Percentiles rank a stretch among this genome's conserved stretches.
phyloP scores from a whole-genome alignment of 2,329 filamentous ascomycete species.

The Lithohypha guttulata region DNA sequence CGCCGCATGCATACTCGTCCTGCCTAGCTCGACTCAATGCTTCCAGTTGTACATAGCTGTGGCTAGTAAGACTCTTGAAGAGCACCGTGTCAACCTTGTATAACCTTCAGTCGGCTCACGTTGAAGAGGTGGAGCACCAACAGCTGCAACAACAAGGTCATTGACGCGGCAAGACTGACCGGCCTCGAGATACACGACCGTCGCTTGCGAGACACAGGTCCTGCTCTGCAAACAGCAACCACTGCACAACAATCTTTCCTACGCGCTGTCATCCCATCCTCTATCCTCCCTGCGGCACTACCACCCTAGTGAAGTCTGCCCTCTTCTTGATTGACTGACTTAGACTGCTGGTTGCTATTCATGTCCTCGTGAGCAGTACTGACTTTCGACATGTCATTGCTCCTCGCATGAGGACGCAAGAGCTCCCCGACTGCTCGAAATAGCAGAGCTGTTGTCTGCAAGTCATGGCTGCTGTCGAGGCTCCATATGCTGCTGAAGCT shows the following conservation, averaged over 20 bases:
- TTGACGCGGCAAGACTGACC: too few species aligned
- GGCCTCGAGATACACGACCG: too few species aligned
- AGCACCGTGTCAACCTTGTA: conserved; percentile 5
- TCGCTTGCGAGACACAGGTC: too few species aligned
- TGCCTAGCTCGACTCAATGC: conserved; percentile 5
- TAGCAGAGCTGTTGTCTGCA: too few species aligned
- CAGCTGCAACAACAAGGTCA: conserved; percentile 1
- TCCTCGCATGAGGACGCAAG: too few species aligned
- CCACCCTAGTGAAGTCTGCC: neutral
- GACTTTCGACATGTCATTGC: conserved; percentile 6
- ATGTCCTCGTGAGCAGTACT: conserved; percentile 6
- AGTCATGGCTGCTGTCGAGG: conserved; percentile 2
- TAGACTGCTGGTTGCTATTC: conserved; percentile 11
- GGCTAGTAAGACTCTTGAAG: neutral
- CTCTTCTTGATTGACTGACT: too few species aligned
- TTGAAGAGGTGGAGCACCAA: conserved; percentile 5
- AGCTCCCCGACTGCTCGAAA: neutral
- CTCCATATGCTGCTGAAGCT: neutral
- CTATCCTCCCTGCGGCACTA: neutral
- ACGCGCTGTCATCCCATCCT: conserved; percentile 3
- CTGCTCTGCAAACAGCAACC: conserved; percentile 1
- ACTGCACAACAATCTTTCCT: conserved; percentile 2
- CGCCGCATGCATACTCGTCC: neutral
- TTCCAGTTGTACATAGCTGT: too few species aligned
- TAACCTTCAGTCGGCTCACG: neutral